Evolutionary conservation across 1,139 yeast species (phyloP), one percentile per base, ranked within the genome.

Genomic region (Meyerozyma elateridarum): DNA sequence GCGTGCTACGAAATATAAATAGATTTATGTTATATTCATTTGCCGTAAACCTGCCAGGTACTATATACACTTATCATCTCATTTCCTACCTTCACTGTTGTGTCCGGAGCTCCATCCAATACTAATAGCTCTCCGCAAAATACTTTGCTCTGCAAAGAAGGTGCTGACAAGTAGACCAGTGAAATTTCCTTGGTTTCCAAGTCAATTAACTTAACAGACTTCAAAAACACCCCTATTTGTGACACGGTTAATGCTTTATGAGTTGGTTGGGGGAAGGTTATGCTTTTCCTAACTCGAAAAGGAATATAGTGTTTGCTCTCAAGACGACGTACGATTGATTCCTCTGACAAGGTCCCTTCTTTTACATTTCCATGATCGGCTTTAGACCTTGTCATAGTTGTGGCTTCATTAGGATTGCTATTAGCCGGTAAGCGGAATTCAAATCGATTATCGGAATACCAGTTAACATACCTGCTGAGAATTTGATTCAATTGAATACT

Each of bases 401-500:
- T 8, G 9, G 20, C 20, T 19, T 19, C 20, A 8, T 7, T 9
- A 7, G 7, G 8, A 7, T 9, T 9, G 9, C 9, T 19, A 8
- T 7, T 8, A 9, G 20, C 8, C 20, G 20, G 20, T 9, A 19
- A 19, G 8, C 9, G 20, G 24, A 24, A 24, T 11, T 24, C 27
- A 24, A 24, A 24, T 7, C 27, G 27, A 24, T 24, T 24, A 24
- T 24, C 27, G 4, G 27, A n/a, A 18, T 14, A 24, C 27, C 27
- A 24, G 17, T 13, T 13, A 4, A 24, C 15, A 24, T 14, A 24
- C 9, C 12, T 15, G 14, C 15, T n/a, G 4, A 24, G 12, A 8
- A 24, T 15, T 2, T 8, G 9, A 4, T 24, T 15, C 27, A 24
- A 8, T 15, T 24, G 17, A 11, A 11, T 3, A 13, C 18, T 15